These are phyloP conservation scores for Arabis alpina DNA, from an alignment of 345 rosid species.

Conservation along the genomic window DNA sequence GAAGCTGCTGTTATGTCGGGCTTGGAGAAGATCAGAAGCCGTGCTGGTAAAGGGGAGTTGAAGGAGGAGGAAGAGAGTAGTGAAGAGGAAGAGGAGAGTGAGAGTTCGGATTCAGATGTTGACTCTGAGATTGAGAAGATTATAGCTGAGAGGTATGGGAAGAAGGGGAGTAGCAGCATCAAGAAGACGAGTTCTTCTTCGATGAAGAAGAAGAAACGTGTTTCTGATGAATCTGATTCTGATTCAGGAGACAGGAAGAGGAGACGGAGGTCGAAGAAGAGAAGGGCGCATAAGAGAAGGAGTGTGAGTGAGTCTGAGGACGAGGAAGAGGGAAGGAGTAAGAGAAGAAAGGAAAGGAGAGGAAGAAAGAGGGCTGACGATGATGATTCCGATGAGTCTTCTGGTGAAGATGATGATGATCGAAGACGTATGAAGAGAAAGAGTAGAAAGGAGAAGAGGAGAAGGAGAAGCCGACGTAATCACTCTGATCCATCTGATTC, in stretches of 20 bases:
- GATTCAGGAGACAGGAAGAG: conserved; percentile 65
- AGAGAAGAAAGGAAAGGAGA: conserved; percentile 55
- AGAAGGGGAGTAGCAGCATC: conserved; percentile 50
- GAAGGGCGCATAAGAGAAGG: conserved; percentile 57
- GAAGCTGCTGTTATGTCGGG: conserved; percentile 71
- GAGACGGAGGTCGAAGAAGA: conserved; percentile 81
- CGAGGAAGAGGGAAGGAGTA: conserved; percentile 54
- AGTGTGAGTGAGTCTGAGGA: conserved; percentile 61
- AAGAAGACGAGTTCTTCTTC: conserved; percentile 45
- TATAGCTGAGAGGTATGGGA: conserved; percentile 75
- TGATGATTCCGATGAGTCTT: conserved; percentile 39
- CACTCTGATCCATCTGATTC: conserved; percentile 44
- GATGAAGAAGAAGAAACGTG: conserved; percentile 50
- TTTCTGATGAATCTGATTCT: conserved; percentile 52
- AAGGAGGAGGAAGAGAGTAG: conserved; percentile 57
- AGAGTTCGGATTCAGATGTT: conserved; percentile 78
- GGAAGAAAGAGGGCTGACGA: conserved; percentile 54
- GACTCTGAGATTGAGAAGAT: conserved; percentile 92
- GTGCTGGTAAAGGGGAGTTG: conserved; percentile 51
- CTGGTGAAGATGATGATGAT: conserved; percentile 45
- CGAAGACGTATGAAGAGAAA: conserved; percentile 45
- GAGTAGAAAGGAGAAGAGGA: conserved; percentile 67
- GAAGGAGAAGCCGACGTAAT: conserved; percentile 53
- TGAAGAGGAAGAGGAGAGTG: conserved; percentile 79
- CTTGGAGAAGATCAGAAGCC: conserved; percentile 73